A percentile compares a stretch with the other conserved stretches of the same genome.
phyloP scores from a whole-genome alignment of 1,284 basidiomycete genomes.

The Ganoderma boninense region DNA sequence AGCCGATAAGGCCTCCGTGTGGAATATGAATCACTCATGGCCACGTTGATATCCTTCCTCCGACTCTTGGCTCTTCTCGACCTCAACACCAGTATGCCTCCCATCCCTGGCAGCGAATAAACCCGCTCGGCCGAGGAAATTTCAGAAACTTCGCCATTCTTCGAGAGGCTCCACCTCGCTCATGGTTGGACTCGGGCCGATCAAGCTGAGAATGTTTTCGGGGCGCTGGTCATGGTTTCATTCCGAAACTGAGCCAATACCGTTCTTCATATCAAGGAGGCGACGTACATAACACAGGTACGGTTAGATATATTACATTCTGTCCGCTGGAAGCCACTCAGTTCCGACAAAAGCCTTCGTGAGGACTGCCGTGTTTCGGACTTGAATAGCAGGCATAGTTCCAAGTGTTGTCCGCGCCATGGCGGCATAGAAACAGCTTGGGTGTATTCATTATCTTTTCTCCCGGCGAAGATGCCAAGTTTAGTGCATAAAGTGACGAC shows the following conservation, averaged over 20 bases:
- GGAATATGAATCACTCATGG: neutral
- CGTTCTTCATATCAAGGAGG: neutral
- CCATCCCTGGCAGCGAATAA: neutral
- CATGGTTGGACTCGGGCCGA: neutral
- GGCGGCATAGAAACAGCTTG: neutral
- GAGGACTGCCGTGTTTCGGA: neutral
- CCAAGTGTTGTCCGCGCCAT: neutral
- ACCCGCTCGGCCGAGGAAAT: neutral
- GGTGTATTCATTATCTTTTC: neutral
- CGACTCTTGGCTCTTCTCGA: neutral
- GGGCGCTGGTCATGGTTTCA: neutral
- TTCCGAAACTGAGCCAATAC: neutral
- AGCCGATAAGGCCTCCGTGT: neutral
- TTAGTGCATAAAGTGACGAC: neutral
- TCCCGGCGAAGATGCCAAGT: neutral
- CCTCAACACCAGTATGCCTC: neutral
- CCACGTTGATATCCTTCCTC: neutral
- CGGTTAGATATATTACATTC: neutral
- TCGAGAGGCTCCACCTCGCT: neutral
- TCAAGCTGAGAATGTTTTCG: neutral
- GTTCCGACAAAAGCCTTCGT: neutral
- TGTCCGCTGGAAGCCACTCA: neutral
- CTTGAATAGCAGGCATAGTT: neutral
- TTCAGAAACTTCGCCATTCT: neutral
- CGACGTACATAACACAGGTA: neutral